These are phyloP conservation scores for Trametes punicea DNA, from an alignment of 768 basidiomycete genomes.

Conservation along the genomic window DNA sequence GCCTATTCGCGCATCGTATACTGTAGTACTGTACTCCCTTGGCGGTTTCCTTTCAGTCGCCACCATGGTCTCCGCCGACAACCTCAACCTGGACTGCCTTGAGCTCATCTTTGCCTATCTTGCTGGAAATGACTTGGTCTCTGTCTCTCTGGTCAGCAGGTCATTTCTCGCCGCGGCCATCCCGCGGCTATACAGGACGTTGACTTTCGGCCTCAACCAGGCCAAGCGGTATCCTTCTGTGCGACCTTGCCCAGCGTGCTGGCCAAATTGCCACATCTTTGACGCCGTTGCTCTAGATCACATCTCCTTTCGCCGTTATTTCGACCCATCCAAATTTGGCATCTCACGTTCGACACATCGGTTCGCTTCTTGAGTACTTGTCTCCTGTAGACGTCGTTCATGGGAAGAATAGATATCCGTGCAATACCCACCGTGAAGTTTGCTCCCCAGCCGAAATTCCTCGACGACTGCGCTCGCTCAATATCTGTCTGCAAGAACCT, in stretches of 20 bases:
- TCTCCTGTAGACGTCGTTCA: conserved; percentile 1
- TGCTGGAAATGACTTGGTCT: conserved; percentile 49
- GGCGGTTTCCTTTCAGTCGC: too few species aligned
- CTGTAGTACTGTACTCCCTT: too few species aligned
- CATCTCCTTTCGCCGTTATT: conserved; percentile 62
- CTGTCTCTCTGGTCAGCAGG: conserved; percentile 59
- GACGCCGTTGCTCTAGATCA: conserved; percentile 30
- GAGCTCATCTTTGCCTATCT: conserved; percentile 62
- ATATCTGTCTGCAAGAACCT: conserved; percentile 52
- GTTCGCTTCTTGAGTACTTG: conserved; percentile 32
- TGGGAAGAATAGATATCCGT: conserved; percentile 43
- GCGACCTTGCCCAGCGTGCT: too few species aligned
- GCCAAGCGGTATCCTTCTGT: conserved; percentile 57
- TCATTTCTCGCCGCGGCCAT: conserved; percentile 64
- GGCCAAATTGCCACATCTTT: too few species aligned
- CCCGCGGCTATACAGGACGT: conserved; percentile 56
- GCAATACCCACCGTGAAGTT: conserved; percentile 41
- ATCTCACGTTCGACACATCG: conserved; percentile 57
- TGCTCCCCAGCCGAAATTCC: conserved; percentile 37
- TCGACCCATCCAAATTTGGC: conserved; percentile 49
- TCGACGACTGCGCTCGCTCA: conserved; percentile 49
- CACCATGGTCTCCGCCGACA: conserved; percentile 62
- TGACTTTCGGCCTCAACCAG: conserved; percentile 53
- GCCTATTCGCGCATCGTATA: background rate
- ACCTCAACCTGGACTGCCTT: conserved; percentile 68